Evolutionary conservation across 108 stramenopile genomes (phyloP).

Genomic region (Cyclotella cryptica): DNA sequence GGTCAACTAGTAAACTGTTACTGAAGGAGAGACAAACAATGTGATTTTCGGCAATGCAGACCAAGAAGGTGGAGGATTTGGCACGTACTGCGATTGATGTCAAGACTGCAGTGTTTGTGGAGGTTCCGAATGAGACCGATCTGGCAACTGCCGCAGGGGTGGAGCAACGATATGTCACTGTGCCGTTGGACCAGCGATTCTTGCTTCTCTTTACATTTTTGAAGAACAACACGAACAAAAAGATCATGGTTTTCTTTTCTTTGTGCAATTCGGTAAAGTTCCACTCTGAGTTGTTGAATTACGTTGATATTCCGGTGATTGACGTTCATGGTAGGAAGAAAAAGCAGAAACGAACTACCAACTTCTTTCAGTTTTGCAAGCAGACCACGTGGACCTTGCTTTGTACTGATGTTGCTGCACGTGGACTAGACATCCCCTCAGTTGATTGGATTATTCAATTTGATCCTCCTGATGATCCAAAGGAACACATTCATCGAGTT

Average conservation of each 20-base stretch:
- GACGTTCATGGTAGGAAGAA: constrained; percentile 99
- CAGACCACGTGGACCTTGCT: constrained; percentile 92
- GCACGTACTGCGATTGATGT: constrained; percentile 92
- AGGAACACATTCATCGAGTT: constrained; percentile 97
- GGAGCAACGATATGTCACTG: constrained; percentile 98
- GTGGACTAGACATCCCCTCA: constrained; percentile 95
- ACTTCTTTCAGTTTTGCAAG: constrained; percentile 99
- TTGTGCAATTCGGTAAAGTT: constrained; percentile 99
- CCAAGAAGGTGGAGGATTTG: constrained; percentile 98
- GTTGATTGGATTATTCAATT: constrained; percentile 99
- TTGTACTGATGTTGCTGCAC: too few relatives aligned
- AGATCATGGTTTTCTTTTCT: constrained; percentile 99
- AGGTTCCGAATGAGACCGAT: constrained; percentile 88
- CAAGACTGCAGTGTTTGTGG: constrained; percentile 92
- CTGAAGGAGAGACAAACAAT: constrained; percentile 98
- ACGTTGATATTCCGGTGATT: constrained; percentile 97
- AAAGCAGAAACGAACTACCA: constrained; percentile 98
- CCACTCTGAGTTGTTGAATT: constrained; percentile 97
- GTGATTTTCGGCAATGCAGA: constrained; percentile 99
- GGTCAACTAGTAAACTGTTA: constrained; percentile 93
- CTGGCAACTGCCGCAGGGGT: constrained; percentile 93
- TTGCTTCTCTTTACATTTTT: constrained; percentile 97
- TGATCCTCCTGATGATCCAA: constrained; percentile 99
- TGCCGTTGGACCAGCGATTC: constrained; percentile 96
- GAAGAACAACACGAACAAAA: constrained; percentile 98